Base-by-base conservation (phyloP, 345 rosid genomes). In the Rhizophora apiculata region DNA sequence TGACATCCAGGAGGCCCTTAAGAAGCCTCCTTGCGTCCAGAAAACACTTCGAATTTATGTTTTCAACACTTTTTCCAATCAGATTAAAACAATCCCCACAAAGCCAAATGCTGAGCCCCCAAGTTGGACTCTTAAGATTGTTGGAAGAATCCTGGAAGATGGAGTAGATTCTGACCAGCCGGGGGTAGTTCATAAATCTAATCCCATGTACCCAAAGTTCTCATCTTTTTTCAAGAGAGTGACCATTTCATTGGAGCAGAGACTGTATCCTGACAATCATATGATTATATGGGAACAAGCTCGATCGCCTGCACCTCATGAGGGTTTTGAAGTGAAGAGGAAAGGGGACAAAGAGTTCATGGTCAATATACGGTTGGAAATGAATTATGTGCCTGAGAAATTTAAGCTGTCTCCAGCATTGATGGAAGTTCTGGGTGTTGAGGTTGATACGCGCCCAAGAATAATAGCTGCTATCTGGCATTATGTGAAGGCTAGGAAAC, bases 381-480 rank as follows among this genome's bases (percentile, higher is more conserved):
- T 95, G 96, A 90, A 92, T 78, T 92, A 90, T 54, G 75, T 82
- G 53, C 99, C 99, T 36, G 99, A 92, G 75, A 95, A 95, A 81
- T 95, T 77, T 72, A 95, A 95, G 89, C 96, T 95, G 57, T 92
- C 99, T 70, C 82, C 92, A 51, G 81, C 92, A 57, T 80, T 95
- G 83, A 87, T 81, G 86, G 99, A 95, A 73, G 96, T 95, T 80
- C 93, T 95, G 31, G 96, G 99, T 62, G 88, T 91, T 63, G 99
- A 95, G 74, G 99, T 92, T 62, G 99, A 92, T 67, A 91, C 96
- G 11, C 89, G 97, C 48, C 97, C 99, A 3, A 86, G 99, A 82
- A 87, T 92, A 63, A 92, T 95, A n/a, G 96, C 96, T 75, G 96
- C 96, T 32, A 85, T 95, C 72, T 95, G 99, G 99, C 99, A 95